phyloP scores from a whole-genome alignment of 2,329 filamentous ascomycete genomes.

The Verticillium nubilum region DNA sequence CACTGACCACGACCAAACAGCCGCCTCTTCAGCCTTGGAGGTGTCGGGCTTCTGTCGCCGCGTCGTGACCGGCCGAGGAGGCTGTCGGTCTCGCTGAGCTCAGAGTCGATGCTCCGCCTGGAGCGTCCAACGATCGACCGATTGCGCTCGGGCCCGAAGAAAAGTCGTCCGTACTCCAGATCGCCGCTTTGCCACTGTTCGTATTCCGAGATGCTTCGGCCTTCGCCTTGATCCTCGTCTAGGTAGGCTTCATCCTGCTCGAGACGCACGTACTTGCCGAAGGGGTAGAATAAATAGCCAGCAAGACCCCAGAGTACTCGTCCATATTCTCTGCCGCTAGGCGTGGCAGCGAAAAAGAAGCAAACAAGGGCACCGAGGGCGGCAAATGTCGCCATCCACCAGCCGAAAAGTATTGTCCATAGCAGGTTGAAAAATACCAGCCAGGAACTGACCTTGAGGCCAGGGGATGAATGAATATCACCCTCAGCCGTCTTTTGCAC shows the following conservation, averaged over 20 bases:
- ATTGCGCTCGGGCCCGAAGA: slow-evolving; percentile 79
- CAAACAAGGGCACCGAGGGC: slow-evolving; percentile 71
- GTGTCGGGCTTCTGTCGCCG: slow-evolving; percentile 38
- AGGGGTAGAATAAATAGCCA: slow-evolving; percentile 88
- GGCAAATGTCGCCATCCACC: slow-evolving; percentile 84
- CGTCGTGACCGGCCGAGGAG: slow-evolving; percentile 61
- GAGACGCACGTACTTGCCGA: slow-evolving; percentile 91
- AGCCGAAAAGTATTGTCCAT: slow-evolving; percentile 90
- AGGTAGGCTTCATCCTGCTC: slow-evolving; percentile 91
- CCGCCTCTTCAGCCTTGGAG: slow-evolving; percentile 62
- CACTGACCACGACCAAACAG: slow-evolving; percentile 94
- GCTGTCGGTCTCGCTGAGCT: slow-evolving; percentile 79
- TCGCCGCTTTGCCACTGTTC: slow-evolving; percentile 99
- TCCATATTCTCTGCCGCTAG: slow-evolving; percentile 81
- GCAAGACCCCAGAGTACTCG: slow-evolving; percentile 78
- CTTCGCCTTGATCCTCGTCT: slow-evolving; percentile 92
- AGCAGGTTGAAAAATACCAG: slow-evolving; percentile 81
- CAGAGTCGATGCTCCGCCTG: slow-evolving; percentile 82
- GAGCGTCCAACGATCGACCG: slow-evolving; percentile 82
- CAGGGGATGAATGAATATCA: slow-evolving; percentile 93
- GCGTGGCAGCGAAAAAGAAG: slow-evolving; percentile 70
- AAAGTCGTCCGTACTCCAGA: slow-evolving; percentile 88
- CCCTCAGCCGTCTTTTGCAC: slow-evolving; percentile 95
- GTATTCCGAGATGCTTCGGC: slow-evolving; percentile 95
- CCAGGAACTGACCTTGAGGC: slow-evolving; percentile 78